phyloP scores from a whole-genome alignment of 2,329 filamentous ascomycete genomes.

The Cladosporium velox region DNA sequence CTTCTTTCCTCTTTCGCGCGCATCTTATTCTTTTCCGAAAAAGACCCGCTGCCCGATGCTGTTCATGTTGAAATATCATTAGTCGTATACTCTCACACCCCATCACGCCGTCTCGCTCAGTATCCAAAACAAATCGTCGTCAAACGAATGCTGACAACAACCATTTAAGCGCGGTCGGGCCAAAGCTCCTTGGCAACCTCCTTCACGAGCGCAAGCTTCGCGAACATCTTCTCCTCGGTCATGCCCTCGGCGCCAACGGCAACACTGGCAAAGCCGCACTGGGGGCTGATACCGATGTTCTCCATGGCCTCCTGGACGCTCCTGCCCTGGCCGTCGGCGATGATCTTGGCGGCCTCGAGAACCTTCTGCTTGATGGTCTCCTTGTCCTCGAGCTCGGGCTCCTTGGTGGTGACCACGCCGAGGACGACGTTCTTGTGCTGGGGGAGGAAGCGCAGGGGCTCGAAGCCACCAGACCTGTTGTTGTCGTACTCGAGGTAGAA shows the following conservation, averaged over 20 bases:
- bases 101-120: neutral
- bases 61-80: conserved; percentile 22
- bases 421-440: conserved; percentile 43
- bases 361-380: conserved; percentile 39
- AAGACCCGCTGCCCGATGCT: conserved; percentile 10
- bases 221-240: conserved; percentile 43
- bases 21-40: neutral
- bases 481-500: conserved; percentile 46
- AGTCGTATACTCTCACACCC: conserved; percentile 9
- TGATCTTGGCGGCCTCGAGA: conserved; percentile 39
- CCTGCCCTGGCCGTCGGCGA: conserved; percentile 41
- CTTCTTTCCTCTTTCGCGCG: neutral
- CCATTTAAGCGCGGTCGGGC: conserved; percentile 35
- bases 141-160: neutral
- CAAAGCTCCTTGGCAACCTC: conserved; percentile 41
- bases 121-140: neutral
- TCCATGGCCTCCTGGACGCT: conserved; percentile 41
- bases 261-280: conserved; percentile 43
- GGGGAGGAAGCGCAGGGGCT: conserved; percentile 42
- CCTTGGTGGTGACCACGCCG: conserved; percentile 43
- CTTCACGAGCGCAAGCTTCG: conserved; percentile 40
- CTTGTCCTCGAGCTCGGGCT: conserved; percentile 39
- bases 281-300: conserved; percentile 41
- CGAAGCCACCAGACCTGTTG: conserved; percentile 39
- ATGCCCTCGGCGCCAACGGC: conserved; percentile 41